These are phyloP conservation scores for Adansonia gregorii DNA, from an alignment of 441 rosid genomes.

Conservation along the genomic window DNA sequence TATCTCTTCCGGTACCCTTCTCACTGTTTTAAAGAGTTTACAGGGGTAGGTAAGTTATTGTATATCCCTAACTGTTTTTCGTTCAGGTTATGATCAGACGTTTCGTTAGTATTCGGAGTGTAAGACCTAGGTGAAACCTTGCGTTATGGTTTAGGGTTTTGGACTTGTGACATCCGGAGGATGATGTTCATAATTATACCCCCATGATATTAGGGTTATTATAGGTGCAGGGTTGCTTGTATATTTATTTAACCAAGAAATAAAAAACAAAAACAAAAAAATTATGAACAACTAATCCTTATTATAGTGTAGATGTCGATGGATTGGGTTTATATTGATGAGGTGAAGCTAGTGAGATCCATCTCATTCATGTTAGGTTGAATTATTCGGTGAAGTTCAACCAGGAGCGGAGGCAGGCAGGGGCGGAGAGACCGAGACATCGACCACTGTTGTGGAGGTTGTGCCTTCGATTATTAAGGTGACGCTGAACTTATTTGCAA, in stretches of 20 bases:
- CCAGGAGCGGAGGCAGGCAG: too few species aligned
- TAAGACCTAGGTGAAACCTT: conserved; percentile 17
- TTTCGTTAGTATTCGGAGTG: neutral
- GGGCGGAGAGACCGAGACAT: too few species aligned
- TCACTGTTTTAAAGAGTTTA: conserved; percentile 23
- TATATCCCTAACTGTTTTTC: neutral
- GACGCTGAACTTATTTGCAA: too few species aligned
- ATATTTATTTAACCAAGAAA: neutral
- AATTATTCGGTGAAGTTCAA: too few species aligned
- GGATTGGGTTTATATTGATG: too few species aligned
- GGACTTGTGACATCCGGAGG: neutral
- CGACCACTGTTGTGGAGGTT: too few species aligned
- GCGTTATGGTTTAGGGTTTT: neutral
- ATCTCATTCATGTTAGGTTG: too few species aligned
- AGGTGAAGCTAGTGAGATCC: too few species aligned
- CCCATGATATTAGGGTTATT: neutral
- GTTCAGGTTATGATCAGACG: neutral
- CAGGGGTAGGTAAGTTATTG: conserved; percentile 17
- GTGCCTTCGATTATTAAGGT: too few species aligned
- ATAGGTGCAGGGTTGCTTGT: neutral
- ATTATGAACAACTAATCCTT: neutral
- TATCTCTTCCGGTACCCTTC: conserved; percentile 22
- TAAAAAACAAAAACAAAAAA: neutral
- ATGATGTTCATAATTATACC: neutral
- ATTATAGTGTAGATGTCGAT: neutral